Evolutionary conservation across 768 basidiomycete species (phyloP), one percentile per base, ranked within the genome.

Genomic region (Lactarius psammicola): DNA sequence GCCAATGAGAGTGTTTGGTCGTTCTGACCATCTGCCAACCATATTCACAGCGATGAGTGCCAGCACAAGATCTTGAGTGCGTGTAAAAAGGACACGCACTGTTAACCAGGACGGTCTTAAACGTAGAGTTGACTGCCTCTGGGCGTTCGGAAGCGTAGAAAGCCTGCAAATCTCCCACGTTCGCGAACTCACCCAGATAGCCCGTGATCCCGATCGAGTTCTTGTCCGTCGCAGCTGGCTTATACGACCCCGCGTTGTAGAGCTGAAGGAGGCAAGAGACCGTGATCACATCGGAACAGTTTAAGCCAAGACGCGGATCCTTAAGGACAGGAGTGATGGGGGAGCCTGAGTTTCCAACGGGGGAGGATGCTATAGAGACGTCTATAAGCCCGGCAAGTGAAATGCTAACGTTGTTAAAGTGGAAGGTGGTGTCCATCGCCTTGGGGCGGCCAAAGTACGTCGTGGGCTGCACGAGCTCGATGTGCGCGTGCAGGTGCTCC

Each of bases 391-490:
- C 10, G 6, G 34, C 17, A 20, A 65, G 2, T 1, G 40, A 3
- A 10, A 56, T 0, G 10, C 7, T 6, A 15, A 60, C 4, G 17
- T 11, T 18, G 2, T 11, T 17, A 11, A 34, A 76, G 61, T 78
- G 75, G 28, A 84, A 69, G 0, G 78, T 82, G 5, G 80, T 79
- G 64, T 70, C 78, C 60, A 82, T 75, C 9, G 75, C 74, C 67
- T 79, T 82, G 65, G 77, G 75, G 64, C 80, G 81, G 51, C 80
- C 77, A 70, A 90, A 91, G 73, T 84, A 81, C 1, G 88, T 90
- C 2, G 89, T 90, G 0, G 89, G 89, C 66, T 90, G 87, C 33
- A 91, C 77, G 34, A 90, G 74, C 42, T 89, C 87, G 63, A 90
- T 73, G 71, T 90, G 87, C 3, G 78, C 75, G 69, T 86, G 80